Percentiles rank a stretch among this genome's conserved stretches.
These are phyloP conservation scores for Priceomyces melissophilus DNA, from an alignment of 805 yeast species.

Conservation along the genomic window DNA sequence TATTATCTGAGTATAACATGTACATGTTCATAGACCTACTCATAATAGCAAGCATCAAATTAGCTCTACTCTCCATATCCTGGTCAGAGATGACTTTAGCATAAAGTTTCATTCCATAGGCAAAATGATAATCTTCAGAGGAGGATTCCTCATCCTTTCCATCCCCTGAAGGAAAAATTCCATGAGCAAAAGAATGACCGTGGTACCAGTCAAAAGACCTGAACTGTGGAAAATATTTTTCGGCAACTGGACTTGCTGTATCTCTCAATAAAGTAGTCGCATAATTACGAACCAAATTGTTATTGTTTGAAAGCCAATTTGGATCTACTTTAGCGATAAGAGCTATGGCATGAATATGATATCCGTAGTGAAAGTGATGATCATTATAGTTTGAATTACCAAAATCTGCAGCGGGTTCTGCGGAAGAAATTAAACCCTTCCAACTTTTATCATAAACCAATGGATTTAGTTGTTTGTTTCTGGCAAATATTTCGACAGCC, in stretches of 20 bases:
- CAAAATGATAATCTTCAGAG: slow-evolving; percentile 71
- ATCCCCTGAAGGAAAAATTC: slow-evolving; percentile 65
- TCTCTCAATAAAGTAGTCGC: slow-evolving; percentile 62
- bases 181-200: slow-evolving; percentile 81
- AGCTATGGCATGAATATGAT: slow-evolving; percentile 70
- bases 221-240: slow-evolving; percentile 59
- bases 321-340: slow-evolving; percentile 55
- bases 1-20: slow-evolving; percentile 52
- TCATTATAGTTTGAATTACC: slow-evolving; percentile 72
- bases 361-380: slow-evolving; percentile 76
- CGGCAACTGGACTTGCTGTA: slow-evolving; percentile 58
- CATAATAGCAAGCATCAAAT: slow-evolving; percentile 60
- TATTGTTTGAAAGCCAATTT: slow-evolving; percentile 28
- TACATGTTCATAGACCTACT: slow-evolving; percentile 52
- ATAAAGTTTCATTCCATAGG: slow-evolving; percentile 66
- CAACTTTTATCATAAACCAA: slow-evolving; percentile 75
- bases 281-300: slow-evolving; percentile 41
- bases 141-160: slow-evolving; percentile 76
- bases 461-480: slow-evolving; percentile 68
- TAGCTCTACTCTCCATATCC: slow-evolving; percentile 52
- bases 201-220: slow-evolving; percentile 72
- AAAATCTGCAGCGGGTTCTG: slow-evolving; percentile 62
- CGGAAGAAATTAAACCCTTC: slow-evolving; percentile 75
- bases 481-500: slow-evolving; percentile 67
- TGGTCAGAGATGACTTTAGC: slow-evolving; percentile 53